Evolutionary conservation across 176 grass and related monocot genomes (phyloP).

Genomic region (Olyra latifolia): DNA sequence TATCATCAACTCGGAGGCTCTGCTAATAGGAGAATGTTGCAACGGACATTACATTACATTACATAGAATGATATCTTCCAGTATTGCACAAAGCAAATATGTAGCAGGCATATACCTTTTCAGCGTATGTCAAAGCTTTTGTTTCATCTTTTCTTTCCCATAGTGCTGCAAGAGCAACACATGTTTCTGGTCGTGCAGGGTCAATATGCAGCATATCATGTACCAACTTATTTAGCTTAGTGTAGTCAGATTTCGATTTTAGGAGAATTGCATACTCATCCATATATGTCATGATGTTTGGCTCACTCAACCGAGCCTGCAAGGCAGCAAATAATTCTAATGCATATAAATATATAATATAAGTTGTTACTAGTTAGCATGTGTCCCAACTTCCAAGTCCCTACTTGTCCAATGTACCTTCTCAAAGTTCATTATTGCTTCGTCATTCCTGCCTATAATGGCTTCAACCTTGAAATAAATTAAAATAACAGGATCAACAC

Average conservation of each 20-base stretch:
- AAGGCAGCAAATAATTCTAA: conserved; percentile 15
- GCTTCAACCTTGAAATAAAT: conserved; percentile 80
- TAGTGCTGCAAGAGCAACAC: conserved; percentile 85
- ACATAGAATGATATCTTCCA: conserved; percentile 8
- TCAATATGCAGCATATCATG: conserved; percentile 96
- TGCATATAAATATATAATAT: background rate
- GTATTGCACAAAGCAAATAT: background rate
- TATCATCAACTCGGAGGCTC: conserved; percentile 92
- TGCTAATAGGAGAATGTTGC: conserved; percentile 33
- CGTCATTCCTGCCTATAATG: conserved; percentile 82
- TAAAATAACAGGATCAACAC: conserved; percentile 15
- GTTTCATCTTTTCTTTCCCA: conserved; percentile 93
- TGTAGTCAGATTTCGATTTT: conserved; percentile 75
- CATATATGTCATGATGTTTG: conserved; percentile 86
- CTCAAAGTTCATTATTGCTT: conserved; percentile 95
- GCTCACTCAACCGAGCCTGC: conserved; percentile 80
- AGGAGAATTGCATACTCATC: conserved; percentile 98
- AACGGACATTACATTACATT: conserved; percentile 43
- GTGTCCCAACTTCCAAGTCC: conserved; percentile 14
- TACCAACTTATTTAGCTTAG: conserved; percentile 91
- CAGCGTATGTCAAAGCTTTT: conserved; percentile 82
- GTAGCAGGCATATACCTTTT: conserved; percentile 60
- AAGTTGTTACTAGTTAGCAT: background rate
- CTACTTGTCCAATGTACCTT: conserved; percentile 64
- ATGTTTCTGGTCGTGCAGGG: conserved; percentile 83